These are phyloP conservation scores for Gonapodya prolifera DNA, from an alignment of 192 early-diverging fungal genomes.

Conservation along the genomic window DNA sequence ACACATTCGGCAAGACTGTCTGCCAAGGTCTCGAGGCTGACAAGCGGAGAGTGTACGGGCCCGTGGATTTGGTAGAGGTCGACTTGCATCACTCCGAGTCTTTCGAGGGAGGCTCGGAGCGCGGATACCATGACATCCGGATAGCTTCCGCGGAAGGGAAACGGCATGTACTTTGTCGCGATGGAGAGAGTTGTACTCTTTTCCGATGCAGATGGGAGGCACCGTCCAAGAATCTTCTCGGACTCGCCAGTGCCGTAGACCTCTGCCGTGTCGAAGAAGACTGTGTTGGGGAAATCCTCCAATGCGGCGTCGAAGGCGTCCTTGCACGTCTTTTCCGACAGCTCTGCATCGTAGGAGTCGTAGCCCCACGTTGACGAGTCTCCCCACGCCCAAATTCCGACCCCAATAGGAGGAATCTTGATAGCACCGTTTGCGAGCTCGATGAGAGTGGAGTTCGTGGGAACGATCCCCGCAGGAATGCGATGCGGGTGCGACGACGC, in stretches of 20 bases:
- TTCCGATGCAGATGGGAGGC: constrained; percentile 15
- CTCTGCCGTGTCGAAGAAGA: constrained; percentile 39
- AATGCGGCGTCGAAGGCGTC: neutral
- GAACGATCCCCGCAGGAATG: neutral
- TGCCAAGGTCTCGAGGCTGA: constrained; percentile 25
- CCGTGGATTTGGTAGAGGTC: constrained; percentile 40
- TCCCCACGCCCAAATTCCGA: constrained; percentile 2
- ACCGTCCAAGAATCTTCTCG: constrained; percentile 20
- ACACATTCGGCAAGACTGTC: constrained; percentile 30
- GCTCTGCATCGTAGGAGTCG: neutral
- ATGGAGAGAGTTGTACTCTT: constrained; percentile 18
- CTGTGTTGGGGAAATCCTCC: neutral
- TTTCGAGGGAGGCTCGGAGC: constrained; percentile 28
- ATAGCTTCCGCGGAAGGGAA: constrained; percentile 19
- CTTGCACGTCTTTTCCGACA: neutral
- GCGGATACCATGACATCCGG: constrained; percentile 26
- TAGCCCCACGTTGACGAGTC: neutral
- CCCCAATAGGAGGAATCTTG: neutral
- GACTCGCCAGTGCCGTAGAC: constrained; percentile 34
- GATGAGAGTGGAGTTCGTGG: neutral
- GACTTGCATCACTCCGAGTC: constrained; percentile 23
- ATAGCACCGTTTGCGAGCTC: neutral
- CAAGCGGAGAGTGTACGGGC: constrained; percentile 21
- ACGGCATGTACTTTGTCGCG: constrained; percentile 35
- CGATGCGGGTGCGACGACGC: neutral